phyloP scores from a whole-genome alignment of 495 filamentous ascomycete genomes.

The Tuber calosporum region DNA sequence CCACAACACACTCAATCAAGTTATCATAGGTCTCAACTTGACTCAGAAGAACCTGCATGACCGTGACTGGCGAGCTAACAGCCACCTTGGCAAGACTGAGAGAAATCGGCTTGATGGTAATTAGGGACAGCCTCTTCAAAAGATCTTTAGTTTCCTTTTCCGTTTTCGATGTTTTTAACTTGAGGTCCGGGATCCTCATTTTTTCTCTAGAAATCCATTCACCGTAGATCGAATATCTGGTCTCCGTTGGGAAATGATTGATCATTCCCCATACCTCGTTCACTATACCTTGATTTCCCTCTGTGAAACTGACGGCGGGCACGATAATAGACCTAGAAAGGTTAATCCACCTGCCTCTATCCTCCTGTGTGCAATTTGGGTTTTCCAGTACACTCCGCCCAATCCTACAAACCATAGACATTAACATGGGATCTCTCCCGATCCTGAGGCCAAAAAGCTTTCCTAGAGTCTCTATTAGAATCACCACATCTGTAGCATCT shows the following conservation, averaged over 20 bases:
- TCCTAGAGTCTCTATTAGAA: slow-evolving; percentile 74
- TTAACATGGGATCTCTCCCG: slow-evolving; percentile 69
- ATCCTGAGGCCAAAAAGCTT: slow-evolving; percentile 81
- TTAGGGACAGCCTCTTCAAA: slow-evolving; percentile 76
- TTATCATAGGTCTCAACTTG: slow-evolving; percentile 91
- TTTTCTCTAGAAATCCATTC: slow-evolving; percentile 73
- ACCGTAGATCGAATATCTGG: slow-evolving; percentile 81
- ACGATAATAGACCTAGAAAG: slow-evolving; percentile 74
- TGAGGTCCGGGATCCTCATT: slow-evolving; percentile 56
- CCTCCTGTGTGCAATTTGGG: slow-evolving; percentile 52
- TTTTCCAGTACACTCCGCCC: slow-evolving; percentile 64
- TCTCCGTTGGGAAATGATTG: slow-evolving; percentile 63
- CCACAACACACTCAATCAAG: slow-evolving; percentile 82
- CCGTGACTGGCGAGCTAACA: slow-evolving; percentile 76
- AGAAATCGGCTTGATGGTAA: slow-evolving; percentile 77
- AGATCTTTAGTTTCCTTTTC: slow-evolving; percentile 69
- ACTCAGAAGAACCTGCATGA: slow-evolving; percentile 75
- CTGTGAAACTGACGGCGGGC: slow-evolving; percentile 74
- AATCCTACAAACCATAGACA: slow-evolving; percentile 73
- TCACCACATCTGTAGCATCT: slow-evolving; percentile 80
- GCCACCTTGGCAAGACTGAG: slow-evolving; percentile 79
- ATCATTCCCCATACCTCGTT: slow-evolving; percentile 79
- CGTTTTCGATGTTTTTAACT: slow-evolving; percentile 66
- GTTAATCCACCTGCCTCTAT: slow-evolving; percentile 30
- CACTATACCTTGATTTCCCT: slow-evolving; percentile 71